Base-by-base conservation (phyloP, 148 eudicot genomes). In the Chenopodium formosanum region DNA sequence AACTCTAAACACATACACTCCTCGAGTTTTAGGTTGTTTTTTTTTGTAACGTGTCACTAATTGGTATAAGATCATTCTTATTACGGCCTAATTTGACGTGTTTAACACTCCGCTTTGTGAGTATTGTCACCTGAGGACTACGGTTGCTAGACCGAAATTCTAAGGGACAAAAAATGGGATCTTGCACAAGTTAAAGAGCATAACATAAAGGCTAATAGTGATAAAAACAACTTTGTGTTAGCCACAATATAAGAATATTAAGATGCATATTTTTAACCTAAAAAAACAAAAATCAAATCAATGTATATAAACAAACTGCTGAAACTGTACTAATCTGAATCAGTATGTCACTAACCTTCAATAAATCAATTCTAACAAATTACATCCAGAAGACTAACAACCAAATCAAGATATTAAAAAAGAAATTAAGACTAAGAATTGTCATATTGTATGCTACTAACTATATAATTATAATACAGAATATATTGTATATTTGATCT, bases 401-500 rank as follows among this genome's bases (percentile, higher is more conserved):
- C 37, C 76, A 73, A 73, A 73, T 73, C 20, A 73, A 73, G 75
- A 46, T 44, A 72, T 16, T 44, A 73, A 9, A 23, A 20, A 48
- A 23, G 32, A 47, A 47, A 46, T 44, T 0, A 48, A 48, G 60
- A 48, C 60, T 47, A 73, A 73, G 19, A 10, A 73, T 4, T 47
- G 52, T 60, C 73, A 40, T 76, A 70, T 67, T 69, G 78, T 64
- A 72, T 72, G 48, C 74, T 73, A 79, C 20, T 73, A 16, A 22
- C 60, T 50, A 53, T 67, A 76, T 31, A 31, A 31, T 37, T 75
- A 65, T 52, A 72, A 63, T 76, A 84, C 48, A 64, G 48, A 73
- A 72, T 77, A 48, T 74, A 73, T 64, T 75, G 68, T 73, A 77
- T 74, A 77, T 66, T 79, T 22, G 66, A 82, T 56, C 78, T 73